Base-by-base conservation (phyloP, 2,329 filamentous ascomycete genomes). In the Penicillium sp. region DNA sequence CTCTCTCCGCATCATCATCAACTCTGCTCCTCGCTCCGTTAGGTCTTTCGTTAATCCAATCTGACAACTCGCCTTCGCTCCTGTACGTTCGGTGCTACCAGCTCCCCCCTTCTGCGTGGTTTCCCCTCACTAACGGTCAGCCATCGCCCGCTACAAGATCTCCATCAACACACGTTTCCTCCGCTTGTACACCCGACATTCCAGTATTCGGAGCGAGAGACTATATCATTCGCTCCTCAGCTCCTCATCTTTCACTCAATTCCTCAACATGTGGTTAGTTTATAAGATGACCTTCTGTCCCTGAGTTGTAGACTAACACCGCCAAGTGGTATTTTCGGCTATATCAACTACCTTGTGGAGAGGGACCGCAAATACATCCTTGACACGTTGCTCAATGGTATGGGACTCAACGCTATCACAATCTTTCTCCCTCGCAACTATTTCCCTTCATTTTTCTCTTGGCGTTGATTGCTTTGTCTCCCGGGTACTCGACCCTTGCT, bases 301-400 rank as follows among this genome's bases (percentile, higher is more conserved):
- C 8, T 9, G 19, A 23, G n/a, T 15, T 23, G 31, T 46, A 55
- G 31, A 56, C 68, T 73, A 17, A 72, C 67, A 38, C 30, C 26
- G 7, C 38, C 13, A 38, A 78, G 76, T 74, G 76, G 76, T 64
- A 78, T 78, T 56, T 86, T 98, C 84, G 94, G 94, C 75, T 98
- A 98, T 86, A 92, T 98, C 85, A 98, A 98, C 85, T 98, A 98
- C 83, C 85, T 98, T 79, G 93, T 98, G 79, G 95, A 98, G 87
- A 97, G 96, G 88, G 94, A 98, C 84, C 89, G 95, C 80, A 93
- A 92, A 82, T 96, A 91, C 83, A 96, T 98, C 79, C 86, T 98
- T 77, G 90, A 97, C 79, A 98, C 94, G 66, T 86, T 99, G 71
- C 91, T 97, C 80, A 97, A 98, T 84, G 94, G 93, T 93, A 82